Base-by-base conservation (phyloP, 2,329 filamentous ascomycete genomes). In the Nemania serpens region DNA sequence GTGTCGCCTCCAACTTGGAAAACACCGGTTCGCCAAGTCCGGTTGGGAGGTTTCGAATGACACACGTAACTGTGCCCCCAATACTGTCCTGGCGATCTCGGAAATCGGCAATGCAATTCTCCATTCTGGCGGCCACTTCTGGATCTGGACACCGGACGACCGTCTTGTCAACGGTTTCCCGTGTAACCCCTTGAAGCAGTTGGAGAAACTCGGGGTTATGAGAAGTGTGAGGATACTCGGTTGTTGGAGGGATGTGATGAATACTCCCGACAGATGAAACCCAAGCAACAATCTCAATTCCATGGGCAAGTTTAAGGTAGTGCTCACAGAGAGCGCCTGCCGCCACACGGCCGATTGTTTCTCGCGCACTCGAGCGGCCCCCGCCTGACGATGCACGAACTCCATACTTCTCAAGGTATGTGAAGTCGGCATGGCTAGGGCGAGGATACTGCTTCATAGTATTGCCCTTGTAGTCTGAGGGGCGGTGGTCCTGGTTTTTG, bases 11-110 rank as follows among this genome's bases (percentile, higher is more conserved):
- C 46, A 98, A 83, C 81, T 98, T 98, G 77, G 96, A 91, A 76
- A 99, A 98, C 76, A 87, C 91, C 0, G 94, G 95, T 82, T 98
- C 95, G 61, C 95, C 95, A 2, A 98, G 84, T 0, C 94, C 94
- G 42, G 86, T 84, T 29, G 94, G 95, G 7, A 87, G 86, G 72
- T 96, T 94, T 66, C 91, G 86, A 73, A 98, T 93, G 41, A 98
- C 91, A 71, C 94, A 98, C 47, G 93, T 97, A 17, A 98, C 93
- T 12, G 92, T 96, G 63, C 95, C 95, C 61, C 95, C 95, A 68
- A 96, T 97, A 78, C 90, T 94, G 80, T 98, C 94, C 61, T 91
- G 77, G 60, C 82, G 82, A 69, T 96, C 91, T 58, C 88, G 84
- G 79, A 90, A 93, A 47, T 88, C 84, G 69, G 88, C 90, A 69